A percentile compares a stretch with the other conserved stretches of the same genome.
These are phyloP conservation scores for Acrodontium crateriforme DNA, from an alignment of 2,329 filamentous ascomycete genomes.

Conservation along the genomic window DNA sequence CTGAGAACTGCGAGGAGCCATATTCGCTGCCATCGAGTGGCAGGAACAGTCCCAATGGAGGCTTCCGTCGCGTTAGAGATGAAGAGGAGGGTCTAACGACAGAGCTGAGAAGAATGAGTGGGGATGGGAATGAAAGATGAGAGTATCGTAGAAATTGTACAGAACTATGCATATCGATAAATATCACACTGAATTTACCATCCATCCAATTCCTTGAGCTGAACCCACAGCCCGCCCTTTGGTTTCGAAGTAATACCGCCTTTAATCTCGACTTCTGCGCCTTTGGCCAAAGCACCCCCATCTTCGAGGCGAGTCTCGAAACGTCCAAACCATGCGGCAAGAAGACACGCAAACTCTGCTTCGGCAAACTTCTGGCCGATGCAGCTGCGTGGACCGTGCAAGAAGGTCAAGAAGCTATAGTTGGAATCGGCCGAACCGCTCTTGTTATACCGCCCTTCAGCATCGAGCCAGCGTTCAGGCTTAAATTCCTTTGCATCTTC, in stretches of 20 bases:
- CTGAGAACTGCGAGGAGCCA: conserved; percentile 37
- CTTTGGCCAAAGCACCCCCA: conserved; percentile 22
- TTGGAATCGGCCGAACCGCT: conserved; percentile 62
- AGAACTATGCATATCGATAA: no score
- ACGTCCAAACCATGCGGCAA: conserved; percentile 62
- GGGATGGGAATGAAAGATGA: background rate
- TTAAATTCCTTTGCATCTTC: conserved; percentile 59
- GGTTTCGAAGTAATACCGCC: conserved; percentile 60
- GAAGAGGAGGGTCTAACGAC: conserved; percentile 31
- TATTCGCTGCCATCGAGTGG: conserved; percentile 26
- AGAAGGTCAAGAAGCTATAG: conserved; percentile 66
- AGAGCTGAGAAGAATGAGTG: conserved; percentile 2
- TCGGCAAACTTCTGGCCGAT: conserved; percentile 72
- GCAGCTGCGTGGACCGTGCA: conserved; percentile 75
- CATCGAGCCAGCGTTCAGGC: conserved; percentile 60
- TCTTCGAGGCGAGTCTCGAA: conserved; percentile 59
- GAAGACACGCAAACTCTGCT: conserved; percentile 69
- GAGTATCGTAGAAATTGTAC: no score
- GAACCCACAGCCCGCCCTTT: conserved; percentile 56
- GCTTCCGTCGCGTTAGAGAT: conserved; percentile 28
- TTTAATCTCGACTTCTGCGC: conserved; percentile 49
- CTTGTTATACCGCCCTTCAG: conserved; percentile 39
- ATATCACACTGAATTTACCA: no score
- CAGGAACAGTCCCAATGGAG: conserved; percentile 9
- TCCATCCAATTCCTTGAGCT: conserved; percentile 50